Evolutionary conservation across 176 grass and related monocot genomes (phyloP).

Genomic region (barley (Hordeum vulgare)): MorexV3_pseudomolecules_assembly NC_058524.1:242758808-242759307

Average conservation of each 20-base stretch:
- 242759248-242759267: not conserved
- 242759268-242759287: not conserved
- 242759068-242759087: not conserved
- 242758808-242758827: not conserved
- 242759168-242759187: not conserved
- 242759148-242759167: not conserved
- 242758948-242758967: not conserved
- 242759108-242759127: not conserved
- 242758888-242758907: not conserved
- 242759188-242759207: not conserved
- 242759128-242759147: not conserved
- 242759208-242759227: not conserved
- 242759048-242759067: not conserved
- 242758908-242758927: not conserved
- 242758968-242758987: not conserved
- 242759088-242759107: not conserved
- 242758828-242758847: not conserved
- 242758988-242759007: constrained; percentile 2
- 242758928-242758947: not conserved
- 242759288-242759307: not conserved
- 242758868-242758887: not conserved
- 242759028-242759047: not conserved
- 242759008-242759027: not conserved
- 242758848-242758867: not conserved
- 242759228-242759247: not conserved